Percentiles rank a stretch among this genome's conserved stretches.
Evolutionary conservation across 2,329 filamentous ascomycete genomes (phyloP).

Genomic region (Calonectria ilicicola): DNA sequence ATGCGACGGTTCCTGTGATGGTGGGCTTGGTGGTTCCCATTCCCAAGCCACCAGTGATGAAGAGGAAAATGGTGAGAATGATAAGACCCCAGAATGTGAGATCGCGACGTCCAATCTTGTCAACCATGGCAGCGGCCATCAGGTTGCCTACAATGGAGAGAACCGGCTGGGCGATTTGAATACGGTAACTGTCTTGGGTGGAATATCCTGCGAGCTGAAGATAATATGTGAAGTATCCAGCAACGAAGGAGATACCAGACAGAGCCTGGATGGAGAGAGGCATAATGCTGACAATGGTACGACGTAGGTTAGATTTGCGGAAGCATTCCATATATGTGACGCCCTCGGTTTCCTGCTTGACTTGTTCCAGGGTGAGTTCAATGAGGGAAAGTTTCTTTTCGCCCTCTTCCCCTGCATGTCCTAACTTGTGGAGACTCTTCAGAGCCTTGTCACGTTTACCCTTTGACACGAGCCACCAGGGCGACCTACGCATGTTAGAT

Average conservation of each 20-base stretch:
- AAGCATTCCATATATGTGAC: slow-evolving; percentile 31
- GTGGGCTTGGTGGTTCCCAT: slow-evolving; percentile 3
- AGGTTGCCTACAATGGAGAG: background rate
- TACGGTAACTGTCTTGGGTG: background rate
- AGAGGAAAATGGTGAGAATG: slow-evolving; percentile 22
- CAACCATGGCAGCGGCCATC: slow-evolving; percentile 24
- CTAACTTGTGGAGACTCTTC: slow-evolving; percentile 7
- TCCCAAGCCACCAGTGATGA: slow-evolving; percentile 21
- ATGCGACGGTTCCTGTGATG: slow-evolving; percentile 11
- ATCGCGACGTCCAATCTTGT: slow-evolving; percentile 22
- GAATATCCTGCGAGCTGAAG: slow-evolving; percentile 11
- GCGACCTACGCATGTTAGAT: slow-evolving; percentile 6
- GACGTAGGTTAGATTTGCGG: slow-evolving; percentile 29
- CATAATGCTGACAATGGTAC: slow-evolving; percentile 28
- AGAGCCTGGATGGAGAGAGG: slow-evolving; percentile 20
- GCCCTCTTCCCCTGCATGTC: background rate
- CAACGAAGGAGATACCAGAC: slow-evolving; percentile 23
- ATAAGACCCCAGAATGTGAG: slow-evolving; percentile 27
- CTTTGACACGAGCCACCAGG: slow-evolving; percentile 28
- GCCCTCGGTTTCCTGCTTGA: slow-evolving; percentile 18
- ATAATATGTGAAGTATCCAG: slow-evolving; percentile 28
- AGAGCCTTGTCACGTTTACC: slow-evolving; percentile 12
- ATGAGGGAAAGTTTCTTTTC: slow-evolving; percentile 23
- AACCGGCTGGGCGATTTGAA: background rate
- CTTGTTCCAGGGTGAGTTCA: slow-evolving; percentile 21